Conservation (phyloP, 1,284 basidiomycete species). For the Lentinus polychrous region DNA sequence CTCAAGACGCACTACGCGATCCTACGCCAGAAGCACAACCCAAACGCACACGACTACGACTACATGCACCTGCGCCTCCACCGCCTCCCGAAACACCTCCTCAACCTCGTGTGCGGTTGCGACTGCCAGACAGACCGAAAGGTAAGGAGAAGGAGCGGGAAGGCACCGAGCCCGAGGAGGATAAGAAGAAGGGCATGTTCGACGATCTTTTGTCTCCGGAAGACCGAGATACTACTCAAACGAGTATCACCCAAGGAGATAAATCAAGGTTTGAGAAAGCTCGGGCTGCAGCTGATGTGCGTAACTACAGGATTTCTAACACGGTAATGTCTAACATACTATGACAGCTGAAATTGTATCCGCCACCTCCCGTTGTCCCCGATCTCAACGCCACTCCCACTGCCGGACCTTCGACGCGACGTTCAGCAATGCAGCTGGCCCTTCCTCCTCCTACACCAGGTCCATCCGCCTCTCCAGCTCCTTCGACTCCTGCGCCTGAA, state of each 20-base stretch:
- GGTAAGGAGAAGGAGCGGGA: constrained; percentile 61
- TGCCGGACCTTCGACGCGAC: constrained; percentile 57
- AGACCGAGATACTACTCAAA: constrained; percentile 75
- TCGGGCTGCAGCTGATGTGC: constrained; percentile 64
- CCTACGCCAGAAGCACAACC: neutral
- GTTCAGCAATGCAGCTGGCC: constrained; percentile 36
- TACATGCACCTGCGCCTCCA: constrained; percentile 29
- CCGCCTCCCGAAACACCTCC: constrained; percentile 23
- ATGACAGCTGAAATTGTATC: constrained; percentile 45
- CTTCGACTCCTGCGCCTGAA: constrained; percentile 30
- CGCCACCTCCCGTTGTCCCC: constrained; percentile 30
- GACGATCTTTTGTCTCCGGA: constrained; percentile 69
- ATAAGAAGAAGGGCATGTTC: constrained; percentile 54
- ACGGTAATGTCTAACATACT: neutral
- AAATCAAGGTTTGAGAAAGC: constrained; percentile 74
- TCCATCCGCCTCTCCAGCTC: constrained; percentile 28
- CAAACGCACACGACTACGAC: constrained; percentile 35
- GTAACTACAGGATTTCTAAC: constrained; percentile 10
- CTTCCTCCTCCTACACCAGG: constrained; percentile 17
- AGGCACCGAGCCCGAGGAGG: constrained; percentile 38
- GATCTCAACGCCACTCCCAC: constrained; percentile 27
- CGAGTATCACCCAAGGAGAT: constrained; percentile 62
- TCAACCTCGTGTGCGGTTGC: constrained; percentile 29
- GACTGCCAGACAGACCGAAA: constrained; percentile 47
- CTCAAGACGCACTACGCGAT: neutral